phyloP scores from a whole-genome alignment of 2,329 filamentous ascomycete species.

The Arthrobotrys sinensis region DNA sequence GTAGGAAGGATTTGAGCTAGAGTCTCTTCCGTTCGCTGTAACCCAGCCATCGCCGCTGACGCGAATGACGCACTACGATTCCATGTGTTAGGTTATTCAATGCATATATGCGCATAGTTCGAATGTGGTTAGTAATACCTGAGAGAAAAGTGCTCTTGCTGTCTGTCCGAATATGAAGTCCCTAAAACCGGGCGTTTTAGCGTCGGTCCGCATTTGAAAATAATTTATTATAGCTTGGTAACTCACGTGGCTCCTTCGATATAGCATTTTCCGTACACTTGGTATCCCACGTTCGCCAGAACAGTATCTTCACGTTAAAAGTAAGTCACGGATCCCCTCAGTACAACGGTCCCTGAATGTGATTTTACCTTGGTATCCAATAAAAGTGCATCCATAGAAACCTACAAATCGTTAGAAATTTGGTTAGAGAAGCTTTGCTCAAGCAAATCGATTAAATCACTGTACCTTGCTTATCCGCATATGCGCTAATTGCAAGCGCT shows the following conservation, averaged over 20 bases:
- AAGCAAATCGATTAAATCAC: neutral
- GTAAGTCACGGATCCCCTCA: conserved; percentile 5
- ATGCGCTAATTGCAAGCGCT: conserved; percentile 72
- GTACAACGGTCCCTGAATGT: no score
- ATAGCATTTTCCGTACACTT: conserved; percentile 73
- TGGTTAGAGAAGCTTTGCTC: neutral
- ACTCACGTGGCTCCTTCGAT: conserved; percentile 72
- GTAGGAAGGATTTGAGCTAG: conserved; percentile 68
- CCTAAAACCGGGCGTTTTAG: conserved; percentile 35
- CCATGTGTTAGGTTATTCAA: neutral
- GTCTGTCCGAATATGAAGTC: conserved; percentile 75
- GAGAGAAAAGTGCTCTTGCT: conserved; percentile 72
- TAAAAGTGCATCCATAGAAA: conserved; percentile 74
- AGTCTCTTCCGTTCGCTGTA: conserved; percentile 69
- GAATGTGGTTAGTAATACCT: conserved; percentile 65
- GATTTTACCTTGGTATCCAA: conserved; percentile 70
- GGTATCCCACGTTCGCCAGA: conserved; percentile 70
- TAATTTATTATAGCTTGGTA: neutral
- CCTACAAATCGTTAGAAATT: conserved; percentile 61
- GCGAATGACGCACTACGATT: conserved; percentile 66
- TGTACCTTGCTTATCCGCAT: conserved; percentile 69
- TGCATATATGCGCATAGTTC: neutral
- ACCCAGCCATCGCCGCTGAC: conserved; percentile 70
- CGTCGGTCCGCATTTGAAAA: neutral
- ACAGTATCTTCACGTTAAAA: conserved; percentile 71